Percentiles rank a stretch among this genome's conserved stretches.
Evolutionary conservation across 1,284 basidiomycete species (phyloP).

Genomic region (Phlebopus sp.): DNA sequence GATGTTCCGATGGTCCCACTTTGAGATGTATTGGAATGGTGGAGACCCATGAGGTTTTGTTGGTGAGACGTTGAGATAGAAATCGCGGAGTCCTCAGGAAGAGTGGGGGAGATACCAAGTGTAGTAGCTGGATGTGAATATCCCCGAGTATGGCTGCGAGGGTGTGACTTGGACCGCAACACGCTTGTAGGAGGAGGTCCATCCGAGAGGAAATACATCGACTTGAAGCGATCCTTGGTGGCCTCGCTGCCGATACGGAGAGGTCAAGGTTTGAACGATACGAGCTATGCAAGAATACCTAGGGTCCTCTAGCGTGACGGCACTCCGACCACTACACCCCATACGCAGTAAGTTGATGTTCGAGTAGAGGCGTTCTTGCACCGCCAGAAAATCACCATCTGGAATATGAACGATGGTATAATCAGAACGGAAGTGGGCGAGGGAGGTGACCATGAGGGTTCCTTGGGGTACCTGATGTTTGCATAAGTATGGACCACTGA

Average conservation of each 20-base stretch:
- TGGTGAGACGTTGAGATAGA: conserved; percentile 20
- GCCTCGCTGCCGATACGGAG: conserved; percentile 49
- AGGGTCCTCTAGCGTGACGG: conserved; percentile 71
- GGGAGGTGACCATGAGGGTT: conserved; percentile 73
- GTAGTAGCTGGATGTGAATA: conserved; percentile 26
- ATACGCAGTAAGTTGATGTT: conserved; percentile 78
- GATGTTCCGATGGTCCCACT: conserved; percentile 1
- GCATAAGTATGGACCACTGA: conserved; percentile 14
- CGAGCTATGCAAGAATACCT: conserved; percentile 40
- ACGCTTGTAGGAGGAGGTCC: conserved; percentile 20
- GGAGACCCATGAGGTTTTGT: conserved; percentile 6
- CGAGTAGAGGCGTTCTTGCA: conserved; percentile 64
- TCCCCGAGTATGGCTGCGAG: conserved; percentile 29
- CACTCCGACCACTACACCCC: conserved; percentile 73
- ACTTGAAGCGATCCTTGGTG: conserved; percentile 73
- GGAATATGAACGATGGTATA: conserved; percentile 78
- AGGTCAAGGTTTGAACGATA: conserved; percentile 8
- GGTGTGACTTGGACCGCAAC: conserved; percentile 29
- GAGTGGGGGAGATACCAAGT: conserved; percentile 25
- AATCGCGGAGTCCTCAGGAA: conserved; percentile 19
- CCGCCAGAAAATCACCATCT: conserved; percentile 59
- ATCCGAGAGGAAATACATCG: conserved; percentile 61
- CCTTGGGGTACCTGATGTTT: conserved; percentile 57
- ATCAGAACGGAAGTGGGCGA: conserved; percentile 81
- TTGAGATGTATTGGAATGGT: conserved; percentile 16